These are phyloP conservation scores for Macroventuria anomochaeta DNA, from an alignment of 2,329 filamentous ascomycete species.

Conservation along the genomic window DNA sequence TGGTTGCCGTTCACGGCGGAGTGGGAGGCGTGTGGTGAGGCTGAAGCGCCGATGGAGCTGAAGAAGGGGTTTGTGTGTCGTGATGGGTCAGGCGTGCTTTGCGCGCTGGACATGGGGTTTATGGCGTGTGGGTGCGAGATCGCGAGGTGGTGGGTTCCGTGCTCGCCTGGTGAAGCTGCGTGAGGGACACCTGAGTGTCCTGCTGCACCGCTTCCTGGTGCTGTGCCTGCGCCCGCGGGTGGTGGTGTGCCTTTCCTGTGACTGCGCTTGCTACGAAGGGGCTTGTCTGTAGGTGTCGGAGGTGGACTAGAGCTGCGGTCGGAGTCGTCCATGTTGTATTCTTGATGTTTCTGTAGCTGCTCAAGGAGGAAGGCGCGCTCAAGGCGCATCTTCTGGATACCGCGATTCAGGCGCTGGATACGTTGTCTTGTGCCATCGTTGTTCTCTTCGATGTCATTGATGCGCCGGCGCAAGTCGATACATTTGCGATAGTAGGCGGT, in stretches of 20 bases:
- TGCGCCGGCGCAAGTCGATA: conserved; percentile 88
- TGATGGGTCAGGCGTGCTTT: conserved; percentile 49
- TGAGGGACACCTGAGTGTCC: conserved; percentile 14
- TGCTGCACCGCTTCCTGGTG: background rate
- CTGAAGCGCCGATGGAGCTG: conserved; percentile 30
- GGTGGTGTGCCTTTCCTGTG: conserved; percentile 55
- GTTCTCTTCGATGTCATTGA: conserved; percentile 88
- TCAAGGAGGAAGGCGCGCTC: conserved; percentile 71
- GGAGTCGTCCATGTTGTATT: conserved; percentile 63
- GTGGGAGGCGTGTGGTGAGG: conserved; percentile 32
- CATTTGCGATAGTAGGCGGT: conserved; percentile 96
- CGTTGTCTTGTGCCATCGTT: conserved; percentile 84
- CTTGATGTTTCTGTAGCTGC: conserved; percentile 56
- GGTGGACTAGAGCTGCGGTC: conserved; percentile 82
- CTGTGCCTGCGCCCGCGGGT: conserved; percentile 16
- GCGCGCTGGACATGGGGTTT: conserved; percentile 45
- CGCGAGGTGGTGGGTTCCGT: conserved; percentile 18
- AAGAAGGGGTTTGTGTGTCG: conserved; percentile 40
- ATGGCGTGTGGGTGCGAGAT: conserved; percentile 26
- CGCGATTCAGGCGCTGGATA: conserved; percentile 79
- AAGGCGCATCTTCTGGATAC: conserved; percentile 89
- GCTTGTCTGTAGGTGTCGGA: conserved; percentile 80
- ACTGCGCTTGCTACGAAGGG: conserved; percentile 74
- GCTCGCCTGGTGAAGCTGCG: conserved; percentile 25
- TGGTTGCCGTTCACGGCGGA: conserved; percentile 41